A percentile compares a stretch with the other conserved stretches of the same genome.
Evolutionary conservation across 345 rosid species (phyloP).

Genomic region (Jatropha curcas): DNA sequence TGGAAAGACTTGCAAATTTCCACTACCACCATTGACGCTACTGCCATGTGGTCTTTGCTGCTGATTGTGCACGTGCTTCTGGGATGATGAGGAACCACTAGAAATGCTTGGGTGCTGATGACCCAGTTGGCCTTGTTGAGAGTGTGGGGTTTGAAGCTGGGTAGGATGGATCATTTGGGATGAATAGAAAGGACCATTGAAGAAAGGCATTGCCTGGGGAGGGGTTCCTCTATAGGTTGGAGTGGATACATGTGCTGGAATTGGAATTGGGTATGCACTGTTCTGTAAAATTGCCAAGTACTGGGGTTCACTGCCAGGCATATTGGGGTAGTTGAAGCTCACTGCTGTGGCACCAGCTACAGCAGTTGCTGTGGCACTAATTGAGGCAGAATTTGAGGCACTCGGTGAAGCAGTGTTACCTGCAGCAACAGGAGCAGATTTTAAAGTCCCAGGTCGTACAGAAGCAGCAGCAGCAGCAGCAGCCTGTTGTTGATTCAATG

Average conservation of each 20-base stretch:
- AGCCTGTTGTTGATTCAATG: slow-evolving; percentile 82
- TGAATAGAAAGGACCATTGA: slow-evolving; percentile 82
- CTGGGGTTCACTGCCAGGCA: slow-evolving; percentile 83
- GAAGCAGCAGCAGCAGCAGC: slow-evolving; percentile 67
- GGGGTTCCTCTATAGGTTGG: slow-evolving; percentile 74
- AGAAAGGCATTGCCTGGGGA: slow-evolving; percentile 74
- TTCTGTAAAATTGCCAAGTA: slow-evolving; percentile 91
- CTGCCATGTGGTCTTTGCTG: slow-evolving; percentile 57
- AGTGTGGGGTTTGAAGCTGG: slow-evolving; percentile 53
- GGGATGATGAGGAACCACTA: slow-evolving; percentile 68
- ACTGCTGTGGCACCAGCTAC: slow-evolving; percentile 62
- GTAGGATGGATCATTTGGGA: slow-evolving; percentile 87
- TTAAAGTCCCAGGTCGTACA: slow-evolving; percentile 63
- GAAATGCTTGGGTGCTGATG: slow-evolving; percentile 75
- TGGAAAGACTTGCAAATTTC: slow-evolving; percentile 68
- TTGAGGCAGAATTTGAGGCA: slow-evolving; percentile 44
- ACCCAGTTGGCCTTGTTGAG: slow-evolving; percentile 64
- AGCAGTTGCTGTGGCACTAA: slow-evolving; percentile 52
- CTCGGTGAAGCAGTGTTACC: slow-evolving; percentile 44
- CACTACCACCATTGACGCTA: slow-evolving; percentile 44
- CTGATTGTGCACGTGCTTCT: slow-evolving; percentile 78
- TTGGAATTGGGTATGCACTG: slow-evolving; percentile 71
- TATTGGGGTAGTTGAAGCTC: slow-evolving; percentile 81
- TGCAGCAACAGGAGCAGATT: slow-evolving; percentile 50
- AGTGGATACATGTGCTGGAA: slow-evolving; percentile 78